A percentile compares a stretch with the other conserved stretches of the same genome.
Conservation (phyloP, 1,284 basidiomycete genomes). For the Apiotrichum domesticum region DNA sequence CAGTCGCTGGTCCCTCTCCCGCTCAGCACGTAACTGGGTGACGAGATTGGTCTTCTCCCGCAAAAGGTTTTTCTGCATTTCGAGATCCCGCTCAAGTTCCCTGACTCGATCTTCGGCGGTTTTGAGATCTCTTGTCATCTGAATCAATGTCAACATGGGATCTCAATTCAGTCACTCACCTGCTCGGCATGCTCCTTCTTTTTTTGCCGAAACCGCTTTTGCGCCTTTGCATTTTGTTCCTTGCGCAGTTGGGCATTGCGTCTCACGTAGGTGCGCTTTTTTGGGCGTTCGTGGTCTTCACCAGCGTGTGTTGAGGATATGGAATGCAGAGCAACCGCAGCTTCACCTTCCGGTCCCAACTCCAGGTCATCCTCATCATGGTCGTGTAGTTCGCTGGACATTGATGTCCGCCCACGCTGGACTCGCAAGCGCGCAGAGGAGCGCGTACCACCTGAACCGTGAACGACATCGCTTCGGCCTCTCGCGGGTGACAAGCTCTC, state of each 20-base stretch:
- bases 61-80: neutral
- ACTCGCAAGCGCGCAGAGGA: neutral
- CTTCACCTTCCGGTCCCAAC: neutral
- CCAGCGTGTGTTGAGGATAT: neutral
- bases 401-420: neutral
- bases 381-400: neutral
- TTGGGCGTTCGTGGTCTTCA: neutral
- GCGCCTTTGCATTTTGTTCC: conserved; percentile 27
- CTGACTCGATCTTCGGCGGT: neutral
- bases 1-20: neutral
- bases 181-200: conserved; percentile 23
- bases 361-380: neutral
- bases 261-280: conserved; percentile 16
- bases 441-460: neutral
- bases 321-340: neutral
- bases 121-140: neutral
- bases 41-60: neutral
- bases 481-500: neutral
- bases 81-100: neutral
- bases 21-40: neutral
- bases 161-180: conserved; percentile 10
- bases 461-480: neutral
- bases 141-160: neutral
- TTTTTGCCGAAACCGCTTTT: conserved; percentile 25
- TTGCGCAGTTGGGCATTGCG: conserved; percentile 23